Evolutionary conservation across 805 yeast genomes (phyloP).

Genomic region (Candida lessepsii): DNA sequence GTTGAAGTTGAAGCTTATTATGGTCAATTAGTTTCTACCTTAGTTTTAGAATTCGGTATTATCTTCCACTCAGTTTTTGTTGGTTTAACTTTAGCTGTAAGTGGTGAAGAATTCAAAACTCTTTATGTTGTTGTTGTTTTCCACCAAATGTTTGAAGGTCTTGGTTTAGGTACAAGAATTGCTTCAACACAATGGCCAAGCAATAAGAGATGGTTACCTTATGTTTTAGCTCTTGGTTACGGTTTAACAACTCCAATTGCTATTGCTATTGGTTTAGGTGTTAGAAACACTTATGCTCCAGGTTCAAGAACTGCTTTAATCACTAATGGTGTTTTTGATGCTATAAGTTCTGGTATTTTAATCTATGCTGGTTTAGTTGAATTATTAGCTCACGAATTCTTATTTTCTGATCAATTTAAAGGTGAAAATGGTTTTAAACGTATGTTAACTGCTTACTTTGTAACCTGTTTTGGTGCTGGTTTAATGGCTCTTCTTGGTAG

Average conservation of each 20-base stretch:
- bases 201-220: slow-evolving; percentile 48
- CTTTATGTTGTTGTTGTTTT: slow-evolving; percentile 68
- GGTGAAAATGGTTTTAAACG: slow-evolving; percentile 53
- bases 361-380: slow-evolving; percentile 78
- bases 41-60: slow-evolving; percentile 74
- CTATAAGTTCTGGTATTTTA: slow-evolving; percentile 75
- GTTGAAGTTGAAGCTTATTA: slow-evolving; percentile 47
- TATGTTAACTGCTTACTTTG: slow-evolving; percentile 50
- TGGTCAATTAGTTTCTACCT: slow-evolving; percentile 47
- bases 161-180: slow-evolving; percentile 76
- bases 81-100: slow-evolving; percentile 73
- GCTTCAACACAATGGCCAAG: slow-evolving; percentile 39
- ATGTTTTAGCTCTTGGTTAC: slow-evolving; percentile 52
- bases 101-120: slow-evolving; percentile 73
- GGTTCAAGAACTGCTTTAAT: slow-evolving; percentile 58
- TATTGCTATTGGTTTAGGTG: slow-evolving; percentile 76
- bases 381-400: slow-evolving; percentile 74
- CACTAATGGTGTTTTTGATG: slow-evolving; percentile 70
- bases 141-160: slow-evolving; percentile 84
- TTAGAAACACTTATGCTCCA: slow-evolving; percentile 59
- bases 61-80: slow-evolving; percentile 81
- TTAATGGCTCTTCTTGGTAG: slow-evolving; percentile 74
- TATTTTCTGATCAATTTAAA: slow-evolving; percentile 60
- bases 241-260: slow-evolving; percentile 70
- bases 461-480: slow-evolving; percentile 68